A percentile compares a stretch with the other conserved stretches of the same genome.
Evolutionary conservation across 164 flowering plant species (phyloP).

Genomic region (Annona squamosa): DNA sequence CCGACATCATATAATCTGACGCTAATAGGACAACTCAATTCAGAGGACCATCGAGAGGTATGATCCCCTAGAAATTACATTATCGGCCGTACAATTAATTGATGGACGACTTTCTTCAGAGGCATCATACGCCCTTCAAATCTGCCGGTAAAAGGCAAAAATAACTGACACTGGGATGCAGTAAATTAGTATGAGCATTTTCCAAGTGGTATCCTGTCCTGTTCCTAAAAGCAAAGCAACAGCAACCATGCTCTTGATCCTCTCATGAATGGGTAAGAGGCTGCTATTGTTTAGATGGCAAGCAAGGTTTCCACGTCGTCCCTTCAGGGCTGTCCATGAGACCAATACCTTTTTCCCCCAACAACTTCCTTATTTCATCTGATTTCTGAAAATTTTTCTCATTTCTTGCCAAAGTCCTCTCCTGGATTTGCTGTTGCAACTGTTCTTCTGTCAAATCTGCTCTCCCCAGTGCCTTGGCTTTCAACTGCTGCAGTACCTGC

Average conservation of each 20-base stretch:
- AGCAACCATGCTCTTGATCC: background rate
- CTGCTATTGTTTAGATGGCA: slow-evolving; percentile 30
- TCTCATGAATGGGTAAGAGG: slow-evolving; percentile 2
- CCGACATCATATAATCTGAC: too few relatives aligned
- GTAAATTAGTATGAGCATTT: too few relatives aligned
- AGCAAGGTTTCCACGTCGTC: slow-evolving; percentile 84
- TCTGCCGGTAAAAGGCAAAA: too few relatives aligned
- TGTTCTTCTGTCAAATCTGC: slow-evolving; percentile 64
- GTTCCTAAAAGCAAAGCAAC: too few relatives aligned
- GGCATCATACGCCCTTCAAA: too few relatives aligned
- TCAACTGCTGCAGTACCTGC: slow-evolving; percentile 72
- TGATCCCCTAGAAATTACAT: too few relatives aligned
- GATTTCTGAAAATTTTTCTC: slow-evolving; percentile 49
- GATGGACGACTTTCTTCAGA: too few relatives aligned
- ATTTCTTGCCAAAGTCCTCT: slow-evolving; percentile 57
- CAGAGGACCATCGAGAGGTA: too few relatives aligned
- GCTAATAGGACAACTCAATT: too few relatives aligned
- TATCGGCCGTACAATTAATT: too few relatives aligned
- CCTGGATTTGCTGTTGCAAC: slow-evolving; percentile 45
- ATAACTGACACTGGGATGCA: too few relatives aligned
- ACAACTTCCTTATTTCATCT: slow-evolving; percentile 61
- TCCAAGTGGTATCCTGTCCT: too few relatives aligned
- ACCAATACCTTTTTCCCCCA: slow-evolving; percentile 57
- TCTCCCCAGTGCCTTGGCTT: slow-evolving; percentile 66
- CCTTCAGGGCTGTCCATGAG: slow-evolving; percentile 62